Evolutionary conservation across 208 protist species (phyloP), one percentile per base, ranked within the genome.

Genomic region (Angomonas deanei): DNA sequence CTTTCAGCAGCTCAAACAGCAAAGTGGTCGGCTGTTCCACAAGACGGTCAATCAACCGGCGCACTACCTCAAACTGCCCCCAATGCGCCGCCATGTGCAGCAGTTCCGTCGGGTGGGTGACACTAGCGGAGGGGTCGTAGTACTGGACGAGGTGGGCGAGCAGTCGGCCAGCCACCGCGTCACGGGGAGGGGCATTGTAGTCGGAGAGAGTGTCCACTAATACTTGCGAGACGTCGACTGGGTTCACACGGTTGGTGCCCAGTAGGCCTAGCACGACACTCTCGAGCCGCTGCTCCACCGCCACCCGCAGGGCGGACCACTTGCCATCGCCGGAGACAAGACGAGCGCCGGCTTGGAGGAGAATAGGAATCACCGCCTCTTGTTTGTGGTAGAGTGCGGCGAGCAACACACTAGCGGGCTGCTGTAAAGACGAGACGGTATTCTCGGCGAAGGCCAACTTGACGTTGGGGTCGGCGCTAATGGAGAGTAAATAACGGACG

Each of bases 81-180:
- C 70, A 64, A 33, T 74, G 78, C 4, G 81, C 79, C 30, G 82
- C 75, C 23, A 90, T 57, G 61, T 90, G 82, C 21, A 93, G 59
- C 64, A 93, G 69, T 63, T 90, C 83, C 0, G 70, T 70, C 0
- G 74, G 69, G 60, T 93, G 82, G 23, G 84, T 62, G 15, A 64
- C 62, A 3, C 26, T 64, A 19, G 64, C 61, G 2, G 72, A 73
- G 1, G 80, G 68, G 50, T 82, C 74, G 61, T 64, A 72, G 61
- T 74, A 68, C n/a, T 34, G 53, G 17, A 68, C 75, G 15, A 85
- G 49, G 30, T 72, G 59, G 42, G 59, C n/a, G 24, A 58, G 64
- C 36, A 82, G 53, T n/a, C 61, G 72, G 39, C 47, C 61, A 31
- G 19, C 27, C 11, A n/a, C 52, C 33, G 32, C 39, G 47, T 32